Conservation (phyloP, 2,329 filamentous ascomycete species). For the Madurella fahalii region DNA sequence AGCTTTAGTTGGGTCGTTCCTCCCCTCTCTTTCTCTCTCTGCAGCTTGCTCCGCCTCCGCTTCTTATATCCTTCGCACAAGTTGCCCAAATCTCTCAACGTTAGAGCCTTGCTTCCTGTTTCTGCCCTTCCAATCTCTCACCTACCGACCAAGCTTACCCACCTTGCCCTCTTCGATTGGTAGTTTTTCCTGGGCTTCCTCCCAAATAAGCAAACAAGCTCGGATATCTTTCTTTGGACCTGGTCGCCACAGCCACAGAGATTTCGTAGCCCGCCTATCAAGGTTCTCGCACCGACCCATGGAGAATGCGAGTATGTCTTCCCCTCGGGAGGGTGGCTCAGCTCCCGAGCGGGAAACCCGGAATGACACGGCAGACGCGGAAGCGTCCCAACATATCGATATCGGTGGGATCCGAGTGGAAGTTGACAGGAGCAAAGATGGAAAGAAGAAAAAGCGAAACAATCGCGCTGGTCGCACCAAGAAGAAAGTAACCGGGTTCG, state of each 20-base stretch:
- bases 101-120: background rate
- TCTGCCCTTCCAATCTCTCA: background rate
- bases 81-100: too few relatives aligned
- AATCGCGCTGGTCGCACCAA: slow-evolving; percentile 33
- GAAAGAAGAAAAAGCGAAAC: slow-evolving; percentile 39
- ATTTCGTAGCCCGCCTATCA: background rate
- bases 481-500: slow-evolving; percentile 61
- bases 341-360: background rate
- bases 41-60: too few relatives aligned
- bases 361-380: background rate
- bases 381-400: background rate
- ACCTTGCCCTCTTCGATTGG: background rate
- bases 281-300: background rate
- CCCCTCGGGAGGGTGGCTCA: background rate
- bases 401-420: background rate
- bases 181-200: background rate
- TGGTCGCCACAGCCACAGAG: background rate
- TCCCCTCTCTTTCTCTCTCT: too few relatives aligned
- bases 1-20: too few relatives aligned
- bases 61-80: too few relatives aligned
- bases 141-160: background rate
- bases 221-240: background rate
- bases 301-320: slow-evolving; percentile 3
- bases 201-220: background rate
- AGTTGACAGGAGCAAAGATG: slow-evolving; percentile 20